Evolutionary conservation across 1,284 basidiomycete species (phyloP).

Genomic region (Termitomyces sp.): DNA sequence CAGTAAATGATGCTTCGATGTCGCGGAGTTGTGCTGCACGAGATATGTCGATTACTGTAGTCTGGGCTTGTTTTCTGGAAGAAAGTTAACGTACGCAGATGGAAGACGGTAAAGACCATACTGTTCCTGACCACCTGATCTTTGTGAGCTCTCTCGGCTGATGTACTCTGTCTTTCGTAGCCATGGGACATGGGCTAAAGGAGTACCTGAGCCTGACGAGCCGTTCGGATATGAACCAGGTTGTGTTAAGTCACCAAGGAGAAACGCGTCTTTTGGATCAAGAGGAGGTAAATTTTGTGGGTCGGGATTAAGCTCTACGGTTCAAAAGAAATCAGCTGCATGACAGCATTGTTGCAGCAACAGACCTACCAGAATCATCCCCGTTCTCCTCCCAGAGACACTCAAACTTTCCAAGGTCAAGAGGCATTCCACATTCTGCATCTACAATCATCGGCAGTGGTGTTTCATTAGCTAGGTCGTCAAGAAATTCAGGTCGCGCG

Average conservation of each 20-base stretch:
- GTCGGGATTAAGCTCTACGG: slow-evolving; percentile 60
- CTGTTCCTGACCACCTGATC: slow-evolving; percentile 50
- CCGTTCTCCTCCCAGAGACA: slow-evolving; percentile 78
- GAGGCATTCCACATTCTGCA: slow-evolving; percentile 90
- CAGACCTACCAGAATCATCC: slow-evolving; percentile 58
- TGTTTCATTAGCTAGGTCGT: slow-evolving; percentile 72
- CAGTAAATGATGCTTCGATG: slow-evolving; percentile 79
- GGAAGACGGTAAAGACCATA: slow-evolving; percentile 27
- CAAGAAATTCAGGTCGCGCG: slow-evolving; percentile 78
- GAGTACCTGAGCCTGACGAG: slow-evolving; percentile 33
- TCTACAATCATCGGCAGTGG: slow-evolving; percentile 92
- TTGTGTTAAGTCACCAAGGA: slow-evolving; percentile 55
- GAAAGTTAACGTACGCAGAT: background rate
- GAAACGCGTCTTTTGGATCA: slow-evolving; percentile 68
- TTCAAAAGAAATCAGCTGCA: slow-evolving; percentile 7
- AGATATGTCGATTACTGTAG: slow-evolving; percentile 67
- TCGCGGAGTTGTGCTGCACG: slow-evolving; percentile 74
- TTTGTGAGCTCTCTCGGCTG: slow-evolving; percentile 57
- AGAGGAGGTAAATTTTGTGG: slow-evolving; percentile 53
- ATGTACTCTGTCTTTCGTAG: slow-evolving; percentile 86
- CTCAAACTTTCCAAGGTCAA: slow-evolving; percentile 80
- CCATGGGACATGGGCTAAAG: slow-evolving; percentile 77
- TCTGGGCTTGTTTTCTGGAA: slow-evolving; percentile 45
- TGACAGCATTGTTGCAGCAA: background rate
- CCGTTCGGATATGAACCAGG: slow-evolving; percentile 39